Percentiles rank a stretch among this genome's conserved stretches.
These are phyloP conservation scores for Melaleuca quinquenervia DNA, from an alignment of 345 rosid species.

Conservation along the genomic window DNA sequence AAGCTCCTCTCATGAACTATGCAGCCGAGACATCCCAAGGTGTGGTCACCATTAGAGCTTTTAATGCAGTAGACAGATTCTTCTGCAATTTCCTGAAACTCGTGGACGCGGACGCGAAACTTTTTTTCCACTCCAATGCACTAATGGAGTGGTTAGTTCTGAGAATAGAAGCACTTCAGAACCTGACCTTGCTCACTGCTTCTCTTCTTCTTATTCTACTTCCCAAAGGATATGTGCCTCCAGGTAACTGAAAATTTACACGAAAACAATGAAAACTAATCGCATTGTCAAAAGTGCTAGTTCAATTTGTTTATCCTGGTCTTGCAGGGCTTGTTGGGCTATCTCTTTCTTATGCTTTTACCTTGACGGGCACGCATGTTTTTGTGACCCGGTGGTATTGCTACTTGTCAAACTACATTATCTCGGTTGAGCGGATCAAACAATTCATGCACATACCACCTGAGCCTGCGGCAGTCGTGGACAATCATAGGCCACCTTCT, in stretches of 20 bases:
- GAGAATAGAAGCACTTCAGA: constrained; percentile 65
- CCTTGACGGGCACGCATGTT: constrained; percentile 42
- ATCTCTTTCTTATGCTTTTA: constrained; percentile 68
- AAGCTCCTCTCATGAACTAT: constrained; percentile 87
- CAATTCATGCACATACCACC: constrained; percentile 54
- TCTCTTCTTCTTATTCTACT: constrained; percentile 61
- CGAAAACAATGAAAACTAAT: background rate
- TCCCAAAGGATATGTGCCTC: constrained; percentile 48
- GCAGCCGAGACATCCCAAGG: constrained; percentile 87
- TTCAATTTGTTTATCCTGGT: background rate
- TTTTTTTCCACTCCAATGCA: constrained; percentile 69
- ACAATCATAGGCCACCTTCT: constrained; percentile 44
- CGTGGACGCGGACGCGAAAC: constrained; percentile 61
- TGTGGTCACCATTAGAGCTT: constrained; percentile 77
- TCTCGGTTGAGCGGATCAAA: constrained; percentile 67
- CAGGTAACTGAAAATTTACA: constrained; percentile 19
- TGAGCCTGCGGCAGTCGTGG: constrained; percentile 56
- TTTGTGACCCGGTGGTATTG: constrained; percentile 51
- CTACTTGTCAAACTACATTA: constrained; percentile 48
- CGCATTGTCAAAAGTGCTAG: background rate
- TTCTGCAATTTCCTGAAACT: constrained; percentile 43
- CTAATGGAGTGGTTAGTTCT: constrained; percentile 75
- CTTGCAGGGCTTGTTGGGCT: constrained; percentile 59
- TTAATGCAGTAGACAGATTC: constrained; percentile 52
- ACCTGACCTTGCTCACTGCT: constrained; percentile 52